Evolutionary conservation across 2,329 filamentous ascomycete genomes (phyloP), one percentile per base, ranked within the genome.

Genomic region (Trichoderma sp.): DNA sequence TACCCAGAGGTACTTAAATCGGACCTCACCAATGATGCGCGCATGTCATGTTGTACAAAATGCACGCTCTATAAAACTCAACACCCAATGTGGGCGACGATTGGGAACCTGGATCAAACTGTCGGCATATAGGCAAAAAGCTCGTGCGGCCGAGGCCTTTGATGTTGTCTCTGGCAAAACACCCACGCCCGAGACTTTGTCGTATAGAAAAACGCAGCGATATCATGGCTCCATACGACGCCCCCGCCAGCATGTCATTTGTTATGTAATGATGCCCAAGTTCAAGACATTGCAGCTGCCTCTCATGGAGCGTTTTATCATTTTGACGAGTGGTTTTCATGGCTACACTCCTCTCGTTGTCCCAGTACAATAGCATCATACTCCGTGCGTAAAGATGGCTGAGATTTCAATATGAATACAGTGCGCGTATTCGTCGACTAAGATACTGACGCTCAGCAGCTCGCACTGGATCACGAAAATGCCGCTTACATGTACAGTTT

Each of bases 191-290:
- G 2, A 27, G 52, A 31, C 21, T 55, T 31, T 6, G 24, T 55
- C 52, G 21, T 27, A 27, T 27, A 24, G 52, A 55, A 55, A 55
- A 55, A 5, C 52, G 24, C 5, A 27, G 29, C 24, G 52, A 55
- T 27, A 55, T 55, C 52, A 55, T 19, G 29, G 16, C 27, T 29
- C 52, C 52, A 33, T 31, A 5, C 55, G 21, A 16, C 19, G 21
- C 19, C 29, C 52, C 27, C 24, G 14, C 7, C 19, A 14, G 19
- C 27, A 35, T 31, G 24, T 49, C 43, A 10, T 49, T 49, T 14
- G 49, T 43, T 66, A 66, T 66, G 63, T 66, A 59, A 66, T 66
- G 63, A 14, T 66, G 55, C 63, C 63, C 55, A 59, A 66, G 55
- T 58, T 58, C 27, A 14, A 33, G 40, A 43, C 52, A 58, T 4